Evolutionary conservation across 2,329 filamentous ascomycete genomes (phyloP).

Genomic region (Microcyclosporella mali): DNA sequence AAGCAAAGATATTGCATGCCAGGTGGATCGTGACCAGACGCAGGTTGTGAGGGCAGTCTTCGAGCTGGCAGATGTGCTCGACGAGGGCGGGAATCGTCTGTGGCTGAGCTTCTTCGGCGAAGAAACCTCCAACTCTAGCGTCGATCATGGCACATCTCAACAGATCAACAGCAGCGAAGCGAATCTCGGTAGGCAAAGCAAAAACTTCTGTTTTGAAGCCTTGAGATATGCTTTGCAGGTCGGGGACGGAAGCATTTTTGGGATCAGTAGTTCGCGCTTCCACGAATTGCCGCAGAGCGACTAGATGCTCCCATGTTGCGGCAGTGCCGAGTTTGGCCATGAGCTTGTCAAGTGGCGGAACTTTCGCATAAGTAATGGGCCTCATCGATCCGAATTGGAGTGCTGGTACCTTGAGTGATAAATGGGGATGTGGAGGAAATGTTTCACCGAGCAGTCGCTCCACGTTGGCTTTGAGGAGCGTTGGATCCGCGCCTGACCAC

Average conservation of each 20-base stretch:
- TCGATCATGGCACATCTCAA: constrained; percentile 73
- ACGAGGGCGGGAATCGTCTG: constrained; percentile 62
- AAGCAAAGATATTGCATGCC: constrained; percentile 77
- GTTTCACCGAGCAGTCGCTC: constrained; percentile 69
- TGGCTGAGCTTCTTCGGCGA: constrained; percentile 62
- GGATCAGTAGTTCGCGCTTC: constrained; percentile 54
- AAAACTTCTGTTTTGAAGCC: constrained; percentile 18
- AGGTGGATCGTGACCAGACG: constrained; percentile 79
- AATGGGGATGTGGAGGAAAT: constrained; percentile 69
- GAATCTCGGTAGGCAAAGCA: constrained; percentile 54
- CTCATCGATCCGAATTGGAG: constrained; percentile 58
- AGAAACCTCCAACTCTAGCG: constrained; percentile 70
- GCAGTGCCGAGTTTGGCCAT: constrained; percentile 65
- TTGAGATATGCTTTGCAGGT: constrained; percentile 58
- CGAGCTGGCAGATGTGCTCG: constrained; percentile 48
- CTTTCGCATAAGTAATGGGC: constrained; percentile 69
- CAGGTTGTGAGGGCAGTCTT: constrained; percentile 68
- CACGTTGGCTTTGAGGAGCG: constrained; percentile 63
- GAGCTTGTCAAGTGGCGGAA: constrained; percentile 77
- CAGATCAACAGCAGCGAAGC: constrained; percentile 82
- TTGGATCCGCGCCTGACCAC: constrained; percentile 72
- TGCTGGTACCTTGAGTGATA: constrained; percentile 61
- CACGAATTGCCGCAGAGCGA: constrained; percentile 64
- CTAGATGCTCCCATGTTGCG: constrained; percentile 55
- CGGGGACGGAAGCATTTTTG: constrained; percentile 63